Evolutionary conservation across 208 protist genomes (phyloP), one percentile per base, ranked within the genome.

Genomic region (Wallacemonas rigidus): DNA sequence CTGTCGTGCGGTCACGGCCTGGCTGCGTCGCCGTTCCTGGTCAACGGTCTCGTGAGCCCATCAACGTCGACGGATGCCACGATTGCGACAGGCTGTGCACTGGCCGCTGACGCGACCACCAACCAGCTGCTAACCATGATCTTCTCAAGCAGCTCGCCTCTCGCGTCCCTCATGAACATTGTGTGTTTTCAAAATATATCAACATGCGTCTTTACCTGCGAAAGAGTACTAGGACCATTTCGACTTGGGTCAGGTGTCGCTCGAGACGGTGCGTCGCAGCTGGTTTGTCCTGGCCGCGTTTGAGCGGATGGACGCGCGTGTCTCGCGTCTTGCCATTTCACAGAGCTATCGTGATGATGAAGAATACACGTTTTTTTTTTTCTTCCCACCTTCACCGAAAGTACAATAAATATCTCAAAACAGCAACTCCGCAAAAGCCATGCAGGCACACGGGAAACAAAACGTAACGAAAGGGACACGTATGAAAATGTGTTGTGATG

Each of bases 131-230:
- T 94, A 15, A 62, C 82, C 14, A 77, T 87, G 14, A 71, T 94
- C 2, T 14, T 90, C 2, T 58, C 85, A 7, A 83, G 88, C 48
- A 81, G 87, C 11, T 75, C 84, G 4, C 71, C 77, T 12, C 7
- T 79, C 1, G 65, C 81, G 4, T n/a, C 81, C 9, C 50, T 91
- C 47, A 70, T 71, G 1, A 85, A 78, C 45, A 75, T 94, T n/a
- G 71, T 74, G 15, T 90, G 80, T 65, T 71, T 94, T 38, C 88
- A 90, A 81, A 96, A 93, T 82, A 92, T 93, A 81, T 91, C 89
- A 93, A 90, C 81, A 39, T 96, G 91, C 56, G 84, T 93, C 58
- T 80, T 88, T 81, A 80, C 82, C 83, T 93, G 81, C 62, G 87
- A 94, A 91, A 96, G 87, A 92, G 57, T 67, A 73, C 11, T 58